Percentiles rank a stretch among this genome's conserved stretches.
Conservation (phyloP, 225 moss, liverwort and hornwort species). For the Thuidium tamariscinum region DNA sequence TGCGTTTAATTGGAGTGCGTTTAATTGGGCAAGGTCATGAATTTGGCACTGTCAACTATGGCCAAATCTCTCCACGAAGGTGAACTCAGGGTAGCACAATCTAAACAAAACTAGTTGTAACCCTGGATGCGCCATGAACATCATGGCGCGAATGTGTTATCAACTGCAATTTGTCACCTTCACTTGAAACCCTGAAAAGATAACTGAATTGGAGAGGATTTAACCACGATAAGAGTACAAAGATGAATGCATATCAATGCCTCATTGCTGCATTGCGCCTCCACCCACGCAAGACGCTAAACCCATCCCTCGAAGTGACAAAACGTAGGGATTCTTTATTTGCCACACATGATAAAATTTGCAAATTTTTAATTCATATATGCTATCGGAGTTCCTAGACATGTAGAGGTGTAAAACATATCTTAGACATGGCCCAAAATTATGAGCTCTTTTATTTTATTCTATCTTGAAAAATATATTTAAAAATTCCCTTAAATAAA, state of each 20-base stretch:
- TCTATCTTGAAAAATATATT: too few species aligned
- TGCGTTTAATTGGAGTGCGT: too few species aligned
- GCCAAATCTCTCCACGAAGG: constrained; percentile 48
- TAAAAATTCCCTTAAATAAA: not conserved
- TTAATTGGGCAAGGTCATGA: not conserved
- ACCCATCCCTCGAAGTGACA: too few species aligned
- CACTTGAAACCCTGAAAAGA: constrained; percentile 1
- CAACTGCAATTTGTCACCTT: not conserved
- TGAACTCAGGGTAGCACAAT: constrained; percentile 32
- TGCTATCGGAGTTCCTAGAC: too few species aligned
- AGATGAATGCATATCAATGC: constrained; percentile 29
- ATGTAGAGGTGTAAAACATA: too few species aligned
- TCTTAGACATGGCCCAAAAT: too few species aligned
- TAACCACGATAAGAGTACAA: not conserved
- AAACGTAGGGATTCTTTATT: too few species aligned
- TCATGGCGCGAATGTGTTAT: not conserved
- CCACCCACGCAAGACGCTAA: not conserved
- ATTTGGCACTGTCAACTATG: constrained; percentile 40
- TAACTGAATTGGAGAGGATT: not conserved
- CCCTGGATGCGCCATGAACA: not conserved
- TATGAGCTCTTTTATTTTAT: too few species aligned
- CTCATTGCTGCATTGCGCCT: constrained; percentile 48
- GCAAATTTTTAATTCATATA: too few species aligned
- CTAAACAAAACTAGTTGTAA: not conserved
- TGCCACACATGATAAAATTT: too few species aligned